Base-by-base conservation (phyloP, 164 flowering plant species). In the Aristolochia californica region DNA sequence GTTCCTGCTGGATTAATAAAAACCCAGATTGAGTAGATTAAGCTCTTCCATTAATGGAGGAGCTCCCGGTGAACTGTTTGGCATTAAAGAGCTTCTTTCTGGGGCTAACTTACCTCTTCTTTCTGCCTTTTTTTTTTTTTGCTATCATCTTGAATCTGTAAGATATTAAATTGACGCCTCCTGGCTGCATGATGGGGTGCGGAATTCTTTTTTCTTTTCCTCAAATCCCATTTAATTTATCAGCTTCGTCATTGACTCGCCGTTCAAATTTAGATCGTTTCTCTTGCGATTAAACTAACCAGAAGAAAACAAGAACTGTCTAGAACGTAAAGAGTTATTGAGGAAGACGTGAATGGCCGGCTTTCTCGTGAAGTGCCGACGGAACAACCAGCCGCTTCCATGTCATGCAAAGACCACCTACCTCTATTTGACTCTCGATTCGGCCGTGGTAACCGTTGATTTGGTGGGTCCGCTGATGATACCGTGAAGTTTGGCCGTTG, bases 1-100 rank as follows among this genome's bases (percentile, higher is more conserved):
- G 11, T 34, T 34, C 11, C 40, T 12, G 40, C 40, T 9, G 40
- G 40, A 34, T 34, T 34, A 34, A 34, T 34, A 34, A 34, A 47
- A 47, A 7, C 50, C 18, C 15, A 1, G 48, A 45, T 14, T 11
- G 48, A 45, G 48, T 47, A 1, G 50, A 47, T 20, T 20, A 47
- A 47, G 50, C 20, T 20, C 50, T 47, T 17, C 40, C 50, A 47
- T 47, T 47, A 47, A 47, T 47, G 50, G 50, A 47, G 18, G 22
- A 20, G 22, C 18, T 17, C 18, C 22, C 4, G 15, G 50, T 47
- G n/a, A 47, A 47, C 50, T 16, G 22, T 8, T 47, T 47, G 20
- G 9, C 50, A 47, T 47, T 47, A 47, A 47, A 20, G 18, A 47
- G 50, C 22, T 47, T 47, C 22, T 47, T 47, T 47, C 40, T 34